Evolutionary conservation across 148 eudicot species (phyloP).

Genomic region (Polygonum maritimum): DNA sequence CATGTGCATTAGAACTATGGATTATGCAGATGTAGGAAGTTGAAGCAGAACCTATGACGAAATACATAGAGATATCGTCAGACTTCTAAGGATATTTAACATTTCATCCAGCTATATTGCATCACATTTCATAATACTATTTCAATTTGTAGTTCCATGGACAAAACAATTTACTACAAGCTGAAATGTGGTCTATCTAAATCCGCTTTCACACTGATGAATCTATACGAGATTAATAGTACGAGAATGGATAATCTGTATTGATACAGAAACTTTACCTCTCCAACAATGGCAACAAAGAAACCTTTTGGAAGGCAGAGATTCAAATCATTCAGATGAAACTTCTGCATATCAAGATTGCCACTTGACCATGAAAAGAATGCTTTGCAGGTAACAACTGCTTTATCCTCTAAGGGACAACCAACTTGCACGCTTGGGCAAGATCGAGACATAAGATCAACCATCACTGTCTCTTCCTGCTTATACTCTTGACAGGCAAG

Average conservation of each 20-base stretch:
- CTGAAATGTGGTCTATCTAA: background rate
- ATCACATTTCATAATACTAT: background rate
- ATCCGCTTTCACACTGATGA: background rate
- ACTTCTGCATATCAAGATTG: conserved; percentile 26
- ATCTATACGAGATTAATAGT: background rate
- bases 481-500: conserved; percentile 57
- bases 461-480: conserved; percentile 15
- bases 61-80: background rate
- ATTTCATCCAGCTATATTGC: background rate
- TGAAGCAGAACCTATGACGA: background rate
- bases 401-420: conserved; percentile 26
- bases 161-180: background rate
- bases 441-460: conserved; percentile 23
- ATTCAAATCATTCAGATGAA: conserved; percentile 46
- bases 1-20: background rate
- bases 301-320: conserved; percentile 65
- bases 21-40: background rate
- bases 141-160: background rate
- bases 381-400: conserved; percentile 56
- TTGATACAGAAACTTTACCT: conserved; percentile 35
- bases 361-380: conserved; percentile 67
- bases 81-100: background rate
- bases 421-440: conserved; percentile 25
- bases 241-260: background rate
- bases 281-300: conserved; percentile 75